Percentiles rank a stretch among this genome's conserved stretches.
These are phyloP conservation scores for Akanthomyces dipterigenus DNA, from an alignment of 2,329 filamentous ascomycete species.

Conservation along the genomic window DNA sequence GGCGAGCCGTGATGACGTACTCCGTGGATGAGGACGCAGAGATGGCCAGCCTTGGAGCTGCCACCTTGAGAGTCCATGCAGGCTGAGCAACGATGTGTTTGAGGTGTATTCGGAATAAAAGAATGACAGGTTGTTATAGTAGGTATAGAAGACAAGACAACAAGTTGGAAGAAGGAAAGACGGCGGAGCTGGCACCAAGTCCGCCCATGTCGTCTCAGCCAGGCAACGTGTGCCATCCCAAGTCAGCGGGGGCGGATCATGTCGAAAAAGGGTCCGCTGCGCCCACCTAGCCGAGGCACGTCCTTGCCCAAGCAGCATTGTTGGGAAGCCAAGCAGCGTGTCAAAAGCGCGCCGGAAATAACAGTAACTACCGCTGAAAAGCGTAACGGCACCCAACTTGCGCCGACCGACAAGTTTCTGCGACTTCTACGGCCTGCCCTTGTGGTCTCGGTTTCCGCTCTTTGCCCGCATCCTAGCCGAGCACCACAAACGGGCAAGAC, in stretches of 20 bases:
- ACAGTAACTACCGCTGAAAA: neutral
- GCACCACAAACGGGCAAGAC: neutral
- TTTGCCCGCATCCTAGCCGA: neutral
- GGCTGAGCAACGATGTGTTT: neutral
- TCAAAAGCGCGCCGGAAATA: neutral
- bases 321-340: neutral
- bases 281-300: neutral
- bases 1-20: slow-evolving; percentile 37
- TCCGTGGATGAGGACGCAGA: slow-evolving; percentile 72
- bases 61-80: slow-evolving; percentile 38
- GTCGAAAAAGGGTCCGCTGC: neutral
- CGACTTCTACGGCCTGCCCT: no score
- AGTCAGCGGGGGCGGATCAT: neutral
- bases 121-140: no score
- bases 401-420: neutral
- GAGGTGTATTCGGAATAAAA: no score
- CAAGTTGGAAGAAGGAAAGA: neutral
- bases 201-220: neutral
- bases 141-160: neutral
- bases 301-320: neutral
- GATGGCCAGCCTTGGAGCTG: slow-evolving; percentile 54
- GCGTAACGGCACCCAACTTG: neutral
- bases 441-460: neutral
- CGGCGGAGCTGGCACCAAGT: neutral
- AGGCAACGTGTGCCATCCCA: neutral